phyloP scores from a whole-genome alignment of 495 filamentous ascomycete species.

The Hamigera avellanea region DNA sequence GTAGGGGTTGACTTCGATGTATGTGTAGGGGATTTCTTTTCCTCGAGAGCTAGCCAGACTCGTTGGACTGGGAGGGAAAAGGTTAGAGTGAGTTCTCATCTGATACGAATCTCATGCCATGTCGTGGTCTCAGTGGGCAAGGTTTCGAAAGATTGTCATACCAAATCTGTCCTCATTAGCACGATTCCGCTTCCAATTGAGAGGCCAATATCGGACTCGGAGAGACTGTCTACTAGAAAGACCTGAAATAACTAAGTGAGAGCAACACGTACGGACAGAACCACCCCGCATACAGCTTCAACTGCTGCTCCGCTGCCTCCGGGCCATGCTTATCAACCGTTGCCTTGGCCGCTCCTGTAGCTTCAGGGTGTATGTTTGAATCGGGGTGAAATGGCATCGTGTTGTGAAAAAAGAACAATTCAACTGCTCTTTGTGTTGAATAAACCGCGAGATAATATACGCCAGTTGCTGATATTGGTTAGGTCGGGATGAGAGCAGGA shows the following conservation, averaged over 20 bases:
- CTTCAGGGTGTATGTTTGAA: slow-evolving; percentile 37
- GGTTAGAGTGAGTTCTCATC: no score
- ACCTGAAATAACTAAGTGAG: no score
- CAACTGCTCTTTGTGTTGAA: no score
- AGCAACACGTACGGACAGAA: slow-evolving; percentile 38
- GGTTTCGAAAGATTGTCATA: slow-evolving; percentile 5
- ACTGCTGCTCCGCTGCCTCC: slow-evolving; percentile 33
- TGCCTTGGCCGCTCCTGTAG: slow-evolving; percentile 37
- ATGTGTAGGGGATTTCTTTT: slow-evolving; percentile 78
- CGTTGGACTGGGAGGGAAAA: slow-evolving; percentile 51
- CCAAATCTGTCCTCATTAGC: slow-evolving; percentile 18
- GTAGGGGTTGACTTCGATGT: slow-evolving; percentile 85
- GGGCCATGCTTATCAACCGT: slow-evolving; percentile 38
- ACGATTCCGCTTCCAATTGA: no score
- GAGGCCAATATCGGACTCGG: no score
- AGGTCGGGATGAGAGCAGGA: no score
- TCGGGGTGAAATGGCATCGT: slow-evolving; percentile 24
- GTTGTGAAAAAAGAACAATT: not conserved
- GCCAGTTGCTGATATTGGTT: no score
- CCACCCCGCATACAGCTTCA: slow-evolving; percentile 56
- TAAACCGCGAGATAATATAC: no score
- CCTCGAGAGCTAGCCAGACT: slow-evolving; percentile 91
- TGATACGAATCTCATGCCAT: no score
- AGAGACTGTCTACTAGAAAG: no score
- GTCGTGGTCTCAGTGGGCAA: no score